Conservation (phyloP, 2,329 filamentous ascomycete species). For the Fusarium sp. region DNA sequence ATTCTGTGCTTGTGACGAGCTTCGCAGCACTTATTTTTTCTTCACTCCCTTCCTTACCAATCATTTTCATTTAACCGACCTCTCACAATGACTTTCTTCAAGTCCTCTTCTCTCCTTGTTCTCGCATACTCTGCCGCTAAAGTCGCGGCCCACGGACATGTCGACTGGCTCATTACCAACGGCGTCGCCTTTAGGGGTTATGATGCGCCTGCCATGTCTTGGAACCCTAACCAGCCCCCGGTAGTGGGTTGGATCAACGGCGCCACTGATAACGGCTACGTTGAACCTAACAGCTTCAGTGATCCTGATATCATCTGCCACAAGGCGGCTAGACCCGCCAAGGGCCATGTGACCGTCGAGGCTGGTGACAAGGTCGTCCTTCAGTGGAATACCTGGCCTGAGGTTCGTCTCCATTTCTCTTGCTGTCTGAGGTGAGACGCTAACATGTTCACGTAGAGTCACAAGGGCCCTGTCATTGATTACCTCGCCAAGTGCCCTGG, state of each 20-base stretch:
- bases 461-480: constrained; percentile 69
- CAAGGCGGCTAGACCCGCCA: constrained; percentile 53
- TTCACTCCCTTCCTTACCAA: not conserved
- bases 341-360: constrained; percentile 51
- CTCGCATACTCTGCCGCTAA: not conserved
- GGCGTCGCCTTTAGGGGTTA: constrained; percentile 40
- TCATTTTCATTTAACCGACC: not conserved
- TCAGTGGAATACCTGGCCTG: constrained; percentile 58
- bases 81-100: constrained; percentile 15
- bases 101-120: not conserved
- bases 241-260: constrained; percentile 41
- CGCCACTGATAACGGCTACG: constrained; percentile 61
- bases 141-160: constrained; percentile 38
- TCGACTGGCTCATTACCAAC: constrained; percentile 42
- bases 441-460: constrained; percentile 25
- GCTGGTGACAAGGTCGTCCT: constrained; percentile 57
- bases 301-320: constrained; percentile 61
- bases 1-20: constrained; percentile 1
- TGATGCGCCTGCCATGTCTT: constrained; percentile 38
- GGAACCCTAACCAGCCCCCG: constrained; percentile 37
- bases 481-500: constrained; percentile 72
- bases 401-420: constrained; percentile 25
- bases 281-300: constrained; percentile 56
- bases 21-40: not conserved
- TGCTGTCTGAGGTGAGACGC: not conserved